Conservation (phyloP, 352 stramenopile species). For the Pythium folliculosum region DNA sequence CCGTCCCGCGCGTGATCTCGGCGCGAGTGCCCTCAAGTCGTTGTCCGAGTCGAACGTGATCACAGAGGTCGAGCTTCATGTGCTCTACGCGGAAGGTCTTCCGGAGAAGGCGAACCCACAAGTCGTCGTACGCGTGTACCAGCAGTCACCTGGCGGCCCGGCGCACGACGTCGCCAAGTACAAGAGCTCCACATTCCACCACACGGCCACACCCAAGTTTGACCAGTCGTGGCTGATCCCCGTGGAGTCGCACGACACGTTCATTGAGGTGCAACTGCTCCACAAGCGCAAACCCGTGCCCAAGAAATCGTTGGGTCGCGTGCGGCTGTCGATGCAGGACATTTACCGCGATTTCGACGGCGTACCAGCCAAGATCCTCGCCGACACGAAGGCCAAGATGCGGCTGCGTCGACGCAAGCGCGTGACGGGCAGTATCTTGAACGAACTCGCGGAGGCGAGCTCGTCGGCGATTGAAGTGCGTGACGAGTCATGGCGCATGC, state of each 20-base stretch:
- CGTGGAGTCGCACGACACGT: conserved; percentile 71
- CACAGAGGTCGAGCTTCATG: conserved; percentile 81
- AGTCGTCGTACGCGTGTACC: conserved; percentile 67
- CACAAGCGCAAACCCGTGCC: conserved; percentile 87
- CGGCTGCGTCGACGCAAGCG: conserved; percentile 80
- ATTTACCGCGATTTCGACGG: conserved; percentile 83
- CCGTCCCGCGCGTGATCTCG: conserved; percentile 70
- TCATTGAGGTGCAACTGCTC: conserved; percentile 77
- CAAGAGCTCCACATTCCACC: conserved; percentile 69
- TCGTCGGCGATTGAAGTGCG: conserved; percentile 51
- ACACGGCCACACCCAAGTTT: conserved; percentile 69
- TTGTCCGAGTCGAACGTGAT: conserved; percentile 86
- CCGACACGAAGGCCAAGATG: conserved; percentile 70
- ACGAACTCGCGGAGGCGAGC: conserved; percentile 49
- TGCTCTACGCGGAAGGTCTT: conserved; percentile 67
- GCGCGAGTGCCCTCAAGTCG: conserved; percentile 57
- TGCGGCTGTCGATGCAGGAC: conserved; percentile 82
- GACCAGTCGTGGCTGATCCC: conserved; percentile 85
- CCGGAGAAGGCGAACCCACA: conserved; percentile 72
- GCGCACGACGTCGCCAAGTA: conserved; percentile 58
- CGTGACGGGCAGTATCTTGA: conserved; percentile 79
- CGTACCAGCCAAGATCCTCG: conserved; percentile 69
- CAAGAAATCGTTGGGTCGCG: conserved; percentile 74
- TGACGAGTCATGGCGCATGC: conserved; percentile 70
- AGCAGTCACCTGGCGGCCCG: conserved; percentile 45